A percentile compares a stretch with the other conserved stretches of the same genome.
Conservation (phyloP, 2,329 filamentous ascomycete species). For the Eutypa lata region DNA sequence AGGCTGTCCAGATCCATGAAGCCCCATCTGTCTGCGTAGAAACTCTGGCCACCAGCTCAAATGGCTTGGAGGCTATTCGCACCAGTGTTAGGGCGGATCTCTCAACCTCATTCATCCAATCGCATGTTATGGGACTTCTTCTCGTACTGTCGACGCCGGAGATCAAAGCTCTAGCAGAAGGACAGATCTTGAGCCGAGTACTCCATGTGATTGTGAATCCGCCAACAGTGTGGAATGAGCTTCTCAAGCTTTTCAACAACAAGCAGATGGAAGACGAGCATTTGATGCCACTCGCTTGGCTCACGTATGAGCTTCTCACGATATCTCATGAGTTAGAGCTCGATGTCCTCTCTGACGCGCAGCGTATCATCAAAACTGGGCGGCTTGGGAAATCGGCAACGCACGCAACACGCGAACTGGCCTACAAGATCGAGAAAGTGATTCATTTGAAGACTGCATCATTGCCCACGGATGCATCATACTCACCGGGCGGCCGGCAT, state of each 20-base stretch:
- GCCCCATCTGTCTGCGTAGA: conserved; percentile 23
- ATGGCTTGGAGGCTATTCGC: conserved; percentile 23
- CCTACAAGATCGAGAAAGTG: conserved; percentile 37
- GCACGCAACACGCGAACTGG: conserved; percentile 22
- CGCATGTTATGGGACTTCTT: conserved; percentile 33
- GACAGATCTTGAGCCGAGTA: conserved; percentile 45
- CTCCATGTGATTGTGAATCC: conserved; percentile 47
- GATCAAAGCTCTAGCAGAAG: conserved; percentile 47
- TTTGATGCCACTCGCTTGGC: conserved; percentile 43
- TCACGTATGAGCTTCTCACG: conserved; percentile 46
- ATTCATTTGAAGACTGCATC: conserved; percentile 27
- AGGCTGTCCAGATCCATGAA: conserved; percentile 18
- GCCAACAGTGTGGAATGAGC: conserved; percentile 50
- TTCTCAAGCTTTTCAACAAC: conserved; percentile 31
- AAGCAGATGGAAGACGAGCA: conserved; percentile 29
- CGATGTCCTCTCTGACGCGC: conserved; percentile 21
- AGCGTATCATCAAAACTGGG: conserved; percentile 12
- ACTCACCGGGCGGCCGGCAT: conserved; percentile 61
- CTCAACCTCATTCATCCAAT: conserved; percentile 26
- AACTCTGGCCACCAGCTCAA: conserved; percentile 20
- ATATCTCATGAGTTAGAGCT: not conserved
- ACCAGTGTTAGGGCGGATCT: conserved; percentile 22
- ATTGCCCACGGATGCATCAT: not conserved
- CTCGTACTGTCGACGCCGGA: conserved; percentile 36
- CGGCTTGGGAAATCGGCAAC: conserved; percentile 18